A percentile compares a stretch with the other conserved stretches of the same genome.
Conservation (phyloP, 345 rosid species). For the Lumnitzera littorea region DNA sequence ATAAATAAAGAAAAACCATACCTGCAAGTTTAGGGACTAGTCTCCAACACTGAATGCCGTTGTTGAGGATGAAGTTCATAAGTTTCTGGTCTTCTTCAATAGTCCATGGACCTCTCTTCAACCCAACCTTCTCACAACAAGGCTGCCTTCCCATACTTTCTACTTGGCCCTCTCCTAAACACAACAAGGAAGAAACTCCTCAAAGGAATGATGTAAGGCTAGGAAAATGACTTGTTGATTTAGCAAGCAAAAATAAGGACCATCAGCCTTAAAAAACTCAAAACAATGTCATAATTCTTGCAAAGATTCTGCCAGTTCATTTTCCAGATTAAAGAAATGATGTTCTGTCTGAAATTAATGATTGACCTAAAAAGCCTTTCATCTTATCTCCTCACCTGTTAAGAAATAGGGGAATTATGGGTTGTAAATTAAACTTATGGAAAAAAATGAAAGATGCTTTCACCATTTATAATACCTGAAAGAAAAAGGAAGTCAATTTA, state of each 20-base stretch:
- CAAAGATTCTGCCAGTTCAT: constrained; percentile 12
- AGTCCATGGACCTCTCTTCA: constrained; percentile 91
- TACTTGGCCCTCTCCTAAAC: neutral
- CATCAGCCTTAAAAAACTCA: neutral
- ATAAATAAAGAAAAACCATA: neutral
- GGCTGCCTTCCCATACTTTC: constrained; percentile 59
- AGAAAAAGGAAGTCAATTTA: too few species aligned
- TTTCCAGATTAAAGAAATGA: neutral
- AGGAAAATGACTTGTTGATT: too few species aligned
- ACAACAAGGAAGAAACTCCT: neutral
- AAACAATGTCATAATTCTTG: constrained; percentile 1
- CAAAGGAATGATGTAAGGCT: too few species aligned
- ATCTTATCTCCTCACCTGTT: neutral
- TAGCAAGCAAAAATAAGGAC: neutral
- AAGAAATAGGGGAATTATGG: too few species aligned
- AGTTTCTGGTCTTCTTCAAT: constrained; percentile 87
- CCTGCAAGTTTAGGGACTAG: constrained; percentile 78
- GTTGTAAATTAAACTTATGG: too few species aligned
- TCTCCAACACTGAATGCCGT: constrained; percentile 81
- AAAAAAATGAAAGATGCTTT: too few species aligned
- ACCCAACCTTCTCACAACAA: constrained; percentile 72
- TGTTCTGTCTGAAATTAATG: constrained; percentile 1
- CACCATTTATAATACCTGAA: too few species aligned
- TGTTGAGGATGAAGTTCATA: constrained; percentile 56
- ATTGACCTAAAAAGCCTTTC: constrained; percentile 3